phyloP scores from a whole-genome alignment of 345 rosid genomes.

The Erysimum cheiranthoides region DNA sequence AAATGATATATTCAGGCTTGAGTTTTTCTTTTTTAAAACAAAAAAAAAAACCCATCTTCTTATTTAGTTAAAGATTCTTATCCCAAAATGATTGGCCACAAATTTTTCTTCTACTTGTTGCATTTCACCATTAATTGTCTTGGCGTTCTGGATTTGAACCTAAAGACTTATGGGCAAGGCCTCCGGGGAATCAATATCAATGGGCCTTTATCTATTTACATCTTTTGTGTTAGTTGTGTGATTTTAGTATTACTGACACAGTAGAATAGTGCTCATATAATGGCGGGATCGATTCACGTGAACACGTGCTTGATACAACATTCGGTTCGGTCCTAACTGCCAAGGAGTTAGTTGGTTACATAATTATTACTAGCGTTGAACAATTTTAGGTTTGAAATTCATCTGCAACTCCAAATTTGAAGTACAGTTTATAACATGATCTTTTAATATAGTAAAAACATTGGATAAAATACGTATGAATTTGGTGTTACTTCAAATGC shows the following conservation, averaged over 20 bases:
- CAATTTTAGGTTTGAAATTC: background rate
- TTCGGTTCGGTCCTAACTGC: slow-evolving; percentile 22
- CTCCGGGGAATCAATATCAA: background rate
- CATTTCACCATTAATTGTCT: background rate
- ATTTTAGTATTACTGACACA: too few species aligned
- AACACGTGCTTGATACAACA: slow-evolving; percentile 18
- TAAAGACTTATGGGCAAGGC: background rate
- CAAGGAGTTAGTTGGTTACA: slow-evolving; percentile 3
- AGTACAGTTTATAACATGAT: background rate
- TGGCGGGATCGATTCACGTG: slow-evolving; percentile 1
- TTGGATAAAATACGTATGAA: background rate
- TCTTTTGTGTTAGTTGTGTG: background rate
- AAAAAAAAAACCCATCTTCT: background rate
- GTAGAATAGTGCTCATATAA: background rate
- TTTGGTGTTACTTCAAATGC: background rate
- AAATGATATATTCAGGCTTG: background rate
- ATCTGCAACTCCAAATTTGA: background rate
- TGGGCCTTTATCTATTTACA: slow-evolving; percentile 4
- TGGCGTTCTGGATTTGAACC: background rate
- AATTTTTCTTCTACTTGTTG: background rate
- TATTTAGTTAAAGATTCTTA: background rate
- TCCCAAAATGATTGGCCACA: slow-evolving; percentile 1
- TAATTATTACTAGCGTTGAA: background rate
- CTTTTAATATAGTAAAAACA: background rate
- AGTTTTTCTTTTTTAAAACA: background rate